phyloP scores from a whole-genome alignment of 768 basidiomycete species.

The Leccinum broughii region DNA sequence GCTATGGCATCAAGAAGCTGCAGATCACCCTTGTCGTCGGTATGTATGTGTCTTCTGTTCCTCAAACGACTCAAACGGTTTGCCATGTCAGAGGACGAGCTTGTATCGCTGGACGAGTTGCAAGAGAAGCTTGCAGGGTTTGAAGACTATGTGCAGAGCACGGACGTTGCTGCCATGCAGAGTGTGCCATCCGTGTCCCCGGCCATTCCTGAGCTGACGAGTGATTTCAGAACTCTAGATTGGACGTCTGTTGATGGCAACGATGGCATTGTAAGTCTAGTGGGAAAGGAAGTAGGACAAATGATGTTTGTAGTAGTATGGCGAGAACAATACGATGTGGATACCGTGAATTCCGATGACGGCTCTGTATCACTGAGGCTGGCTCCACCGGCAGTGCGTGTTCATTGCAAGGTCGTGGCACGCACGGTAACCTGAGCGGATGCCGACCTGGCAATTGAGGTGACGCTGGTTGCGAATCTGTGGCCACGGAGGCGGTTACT shows the following conservation, averaged over 20 bases:
- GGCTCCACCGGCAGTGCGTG: neutral
- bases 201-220: conserved; percentile 2
- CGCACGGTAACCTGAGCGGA: conserved; percentile 19
- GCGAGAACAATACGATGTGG: conserved; percentile 3
- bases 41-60: conserved; percentile 28
- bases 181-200: conserved; percentile 44
- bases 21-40: conserved; percentile 66
- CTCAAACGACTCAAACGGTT: neutral
- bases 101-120: conserved; percentile 88
- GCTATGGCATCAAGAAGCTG: conserved; percentile 93
- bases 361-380: neutral
- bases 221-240: conserved; percentile 25
- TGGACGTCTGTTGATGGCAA: neutral
- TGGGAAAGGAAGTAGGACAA: conserved; percentile 5
- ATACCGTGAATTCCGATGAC: conserved; percentile 5
- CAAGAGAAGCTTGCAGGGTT: conserved; percentile 88
- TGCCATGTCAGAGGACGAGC: conserved; percentile 78
- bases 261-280: conserved; percentile 10
- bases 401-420: neutral
- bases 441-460: conserved; percentile 6
- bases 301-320: conserved; percentile 12
- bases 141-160: conserved; percentile 88
- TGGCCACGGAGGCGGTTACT: conserved; percentile 2
- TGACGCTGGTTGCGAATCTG: conserved; percentile 11
- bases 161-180: conserved; percentile 93